Evolutionary conservation across 305 asterid genomes (phyloP), one percentile per base, ranked within the genome.

Genomic region (Fraxinus latifolia): DNA sequence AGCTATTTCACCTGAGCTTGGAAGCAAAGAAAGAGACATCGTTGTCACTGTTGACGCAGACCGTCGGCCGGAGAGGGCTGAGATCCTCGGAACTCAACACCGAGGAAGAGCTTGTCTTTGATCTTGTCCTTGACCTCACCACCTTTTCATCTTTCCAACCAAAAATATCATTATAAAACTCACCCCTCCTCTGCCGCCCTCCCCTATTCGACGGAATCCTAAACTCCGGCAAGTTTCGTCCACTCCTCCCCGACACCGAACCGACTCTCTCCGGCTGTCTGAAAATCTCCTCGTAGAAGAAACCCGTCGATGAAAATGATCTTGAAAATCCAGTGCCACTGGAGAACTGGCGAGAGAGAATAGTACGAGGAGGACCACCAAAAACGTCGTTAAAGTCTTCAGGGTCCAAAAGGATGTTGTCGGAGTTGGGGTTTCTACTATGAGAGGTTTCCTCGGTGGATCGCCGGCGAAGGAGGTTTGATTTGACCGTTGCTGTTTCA

Each of bases 341-440:
- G 53, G 92, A 85, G 87, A 87, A 89, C 37, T 89, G 91, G 81
- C 92, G 92, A 34, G 92, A 89, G 80, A 90, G 92, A 47, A 91
- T 82, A 7, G 90, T 89, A 2, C 91, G 86, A 19, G 98, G 98
- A n/a, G 98, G 97, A 6, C 98, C 97, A 6, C 98, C 97, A 47
- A 94, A 94, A 25, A 94, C 95, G 84, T 94, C 98, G 81, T 85
- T 85, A 79, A 91, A 94, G 88, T 92, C 96, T 15, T 91, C 93
- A 21, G 94, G 86, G 81, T 82, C 82, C 29, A 85, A 37, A 62
- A 53, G 75, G 39, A 78, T 12, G 79, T 53, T 67, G 68, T 68
- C 79, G 79, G 77, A 44, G 53, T 82, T 14, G 74, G 85, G 50
- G 11, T 74, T 81, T 2, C 88, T 82, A 74, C 81, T 84, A 82